Conservation (phyloP, 352 stramenopile genomes). For the Phytophthora meadii region DNA sequence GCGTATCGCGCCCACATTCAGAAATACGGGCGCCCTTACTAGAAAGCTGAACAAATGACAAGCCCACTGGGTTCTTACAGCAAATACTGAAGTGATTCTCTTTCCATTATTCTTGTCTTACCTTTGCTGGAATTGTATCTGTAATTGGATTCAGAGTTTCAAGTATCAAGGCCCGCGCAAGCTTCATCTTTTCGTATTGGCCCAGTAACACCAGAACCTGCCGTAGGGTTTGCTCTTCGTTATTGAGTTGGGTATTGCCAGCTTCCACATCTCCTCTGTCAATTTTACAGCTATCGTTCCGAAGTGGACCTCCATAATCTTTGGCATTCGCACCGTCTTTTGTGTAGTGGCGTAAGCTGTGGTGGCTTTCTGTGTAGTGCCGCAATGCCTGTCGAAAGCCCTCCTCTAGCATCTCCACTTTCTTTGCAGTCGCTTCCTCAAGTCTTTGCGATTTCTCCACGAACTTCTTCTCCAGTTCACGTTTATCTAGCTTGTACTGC, state of each 20-base stretch:
- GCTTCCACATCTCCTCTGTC: not conserved
- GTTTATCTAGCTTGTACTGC: slow-evolving; percentile 38
- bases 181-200: slow-evolving; percentile 17
- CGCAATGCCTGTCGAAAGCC: slow-evolving; percentile 40
- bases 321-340: not conserved
- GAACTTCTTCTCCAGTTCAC: slow-evolving; percentile 34
- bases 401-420: slow-evolving; percentile 60
- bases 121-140: too few relatives aligned
- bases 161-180: slow-evolving; percentile 3
- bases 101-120: too few relatives aligned
- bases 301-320: not conserved
- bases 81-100: too few relatives aligned
- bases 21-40: not conserved
- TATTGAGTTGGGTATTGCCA: not conserved
- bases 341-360: slow-evolving; percentile 2
- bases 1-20: not conserved
- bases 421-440: slow-evolving; percentile 45
- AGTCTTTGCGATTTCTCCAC: slow-evolving; percentile 28
- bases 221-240: not conserved
- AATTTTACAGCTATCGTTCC: not conserved
- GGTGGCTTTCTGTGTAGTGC: slow-evolving; percentile 2
- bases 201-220: slow-evolving; percentile 12
- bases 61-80: too few relatives aligned
- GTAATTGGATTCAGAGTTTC: not conserved
- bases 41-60: too few relatives aligned